Percentiles rank a stretch among this genome's conserved stretches.
These are phyloP conservation scores for Triticum urartu DNA, from an alignment of 176 grass and related monocot species.

Conservation along the genomic window DNA sequence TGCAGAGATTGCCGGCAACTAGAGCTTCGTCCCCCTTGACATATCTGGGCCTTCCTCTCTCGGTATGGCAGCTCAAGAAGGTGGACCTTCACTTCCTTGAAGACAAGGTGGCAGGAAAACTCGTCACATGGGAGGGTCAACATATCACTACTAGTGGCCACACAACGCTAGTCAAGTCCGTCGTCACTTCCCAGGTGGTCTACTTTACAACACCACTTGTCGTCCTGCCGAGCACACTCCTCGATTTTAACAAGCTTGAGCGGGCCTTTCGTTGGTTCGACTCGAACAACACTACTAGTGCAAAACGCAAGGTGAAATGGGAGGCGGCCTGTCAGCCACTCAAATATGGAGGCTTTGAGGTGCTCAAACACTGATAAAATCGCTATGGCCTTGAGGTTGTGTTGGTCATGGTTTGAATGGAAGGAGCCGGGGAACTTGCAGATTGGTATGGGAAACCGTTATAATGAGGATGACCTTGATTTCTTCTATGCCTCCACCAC, in stretches of 20 bases:
- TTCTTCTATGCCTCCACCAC: too few relatives aligned
- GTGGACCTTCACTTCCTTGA: not conserved
- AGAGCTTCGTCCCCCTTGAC: not conserved
- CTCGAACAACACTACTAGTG: too few relatives aligned
- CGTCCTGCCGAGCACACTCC: not conserved
- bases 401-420: too few relatives aligned
- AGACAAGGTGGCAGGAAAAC: not conserved
- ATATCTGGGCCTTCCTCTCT: not conserved
- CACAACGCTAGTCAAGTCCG: not conserved
- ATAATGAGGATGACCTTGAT: too few relatives aligned
- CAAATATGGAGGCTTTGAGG: too few relatives aligned
- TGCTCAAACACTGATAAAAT: too few relatives aligned
- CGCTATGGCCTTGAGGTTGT: too few relatives aligned
- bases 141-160: not conserved
- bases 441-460: too few relatives aligned
- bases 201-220: not conserved
- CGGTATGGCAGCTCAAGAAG: not conserved
- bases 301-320: too few relatives aligned
- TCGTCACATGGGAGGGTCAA: not conserved
- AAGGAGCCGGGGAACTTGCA: too few relatives aligned
- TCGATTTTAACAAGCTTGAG: not conserved
- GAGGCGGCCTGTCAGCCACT: too few relatives aligned
- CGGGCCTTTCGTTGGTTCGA: not conserved
- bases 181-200: not conserved
- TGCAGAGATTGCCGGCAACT: not conserved